Evolutionary conservation across 2,329 filamentous ascomycete species (phyloP), one percentile per base, ranked within the genome.

Genomic region (Pezicula rhizophila): DNA sequence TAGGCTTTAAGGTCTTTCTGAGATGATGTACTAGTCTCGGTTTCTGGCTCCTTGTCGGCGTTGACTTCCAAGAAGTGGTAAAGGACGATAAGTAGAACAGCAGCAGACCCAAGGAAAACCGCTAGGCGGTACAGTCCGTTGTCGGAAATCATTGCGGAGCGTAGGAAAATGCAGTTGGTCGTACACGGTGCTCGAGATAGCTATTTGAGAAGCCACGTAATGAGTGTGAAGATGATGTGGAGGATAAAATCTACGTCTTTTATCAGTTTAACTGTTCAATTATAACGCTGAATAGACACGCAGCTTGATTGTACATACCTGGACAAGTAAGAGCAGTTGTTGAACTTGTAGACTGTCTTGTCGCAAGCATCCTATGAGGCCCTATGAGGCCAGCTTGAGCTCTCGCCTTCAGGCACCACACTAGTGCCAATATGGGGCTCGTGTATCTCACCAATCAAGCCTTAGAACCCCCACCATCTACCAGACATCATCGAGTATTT

Each of bases 41-140:
- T 46, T 33, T 51, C 52, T 18, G 59, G 52, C 23, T 73, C 70
- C 50, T 84, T 78, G 57, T 78, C 75, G n/a, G 89, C 81, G 65
- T 99, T 97, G 73, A 96, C 80, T 68, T 97, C 92, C 62, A 99
- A 83, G 72, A 95, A 97, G 70, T 97, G 90, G 71, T 99, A 97
- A 25, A 95, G 71, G 26, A 99, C 83, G 57, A 97, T 96, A 53
- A 99, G 78, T 40, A 96, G 75, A 88, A 97, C 92, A 55, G 92
- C 83, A 37, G 84, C 80, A 48, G 84, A 87, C 72, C 93, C 93
- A 52, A 99, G 87, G 68, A 96, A 92, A 68, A 97, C 84, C 68
- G 93, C 91, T 26, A 99, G 81, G 54, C 80, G 80, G 78, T 97
- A 96, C 62, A 99, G 84, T 57, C 93, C 84, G 68, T 79, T 75